Conservation (phyloP, 2,329 filamentous ascomycete species). For the Claviceps paspali region DNA sequence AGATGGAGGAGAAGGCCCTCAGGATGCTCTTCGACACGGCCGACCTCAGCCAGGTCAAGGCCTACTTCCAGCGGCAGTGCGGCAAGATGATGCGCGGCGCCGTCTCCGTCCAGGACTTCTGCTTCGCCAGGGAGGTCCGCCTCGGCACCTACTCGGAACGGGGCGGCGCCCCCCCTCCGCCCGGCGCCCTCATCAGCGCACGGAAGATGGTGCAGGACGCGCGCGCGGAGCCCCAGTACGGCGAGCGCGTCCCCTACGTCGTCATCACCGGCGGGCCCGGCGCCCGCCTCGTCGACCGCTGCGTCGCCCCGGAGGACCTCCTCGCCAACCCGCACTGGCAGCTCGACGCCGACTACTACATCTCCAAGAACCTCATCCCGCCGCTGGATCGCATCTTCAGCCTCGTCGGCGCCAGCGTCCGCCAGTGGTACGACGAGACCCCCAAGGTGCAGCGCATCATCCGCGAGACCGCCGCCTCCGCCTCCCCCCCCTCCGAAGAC, state of each 20-base stretch:
- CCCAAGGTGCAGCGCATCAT: slow-evolving; percentile 72
- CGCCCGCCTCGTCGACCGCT: slow-evolving; percentile 73
- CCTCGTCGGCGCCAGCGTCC: slow-evolving; percentile 80
- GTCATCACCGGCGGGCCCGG: slow-evolving; percentile 81
- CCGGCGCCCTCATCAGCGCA: slow-evolving; percentile 78
- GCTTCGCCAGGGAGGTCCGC: slow-evolving; percentile 84
- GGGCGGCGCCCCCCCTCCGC: slow-evolving; percentile 62
- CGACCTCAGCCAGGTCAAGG: slow-evolving; percentile 77
- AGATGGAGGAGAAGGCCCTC: slow-evolving; percentile 85
- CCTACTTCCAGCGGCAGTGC: slow-evolving; percentile 81
- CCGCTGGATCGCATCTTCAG: slow-evolving; percentile 94
- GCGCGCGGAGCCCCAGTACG: slow-evolving; percentile 80
- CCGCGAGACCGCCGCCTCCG: slow-evolving; percentile 18
- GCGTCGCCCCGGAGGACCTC: slow-evolving; percentile 73
- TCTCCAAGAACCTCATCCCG: slow-evolving; percentile 86
- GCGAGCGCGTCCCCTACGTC: slow-evolving; percentile 88
- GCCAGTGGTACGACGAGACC: slow-evolving; percentile 93
- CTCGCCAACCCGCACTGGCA: slow-evolving; percentile 62
- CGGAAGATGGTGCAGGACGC: slow-evolving; percentile 77
- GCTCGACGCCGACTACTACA: slow-evolving; percentile 93
- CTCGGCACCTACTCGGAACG: slow-evolving; percentile 70
- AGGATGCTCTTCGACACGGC: slow-evolving; percentile 80
- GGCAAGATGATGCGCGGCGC: slow-evolving; percentile 80
- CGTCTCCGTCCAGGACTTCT: slow-evolving; percentile 88
- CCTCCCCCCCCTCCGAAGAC: slow-evolving; percentile 5